phyloP scores from a whole-genome alignment of 345 rosid genomes.

The Bruguiera parviflora region DNA sequence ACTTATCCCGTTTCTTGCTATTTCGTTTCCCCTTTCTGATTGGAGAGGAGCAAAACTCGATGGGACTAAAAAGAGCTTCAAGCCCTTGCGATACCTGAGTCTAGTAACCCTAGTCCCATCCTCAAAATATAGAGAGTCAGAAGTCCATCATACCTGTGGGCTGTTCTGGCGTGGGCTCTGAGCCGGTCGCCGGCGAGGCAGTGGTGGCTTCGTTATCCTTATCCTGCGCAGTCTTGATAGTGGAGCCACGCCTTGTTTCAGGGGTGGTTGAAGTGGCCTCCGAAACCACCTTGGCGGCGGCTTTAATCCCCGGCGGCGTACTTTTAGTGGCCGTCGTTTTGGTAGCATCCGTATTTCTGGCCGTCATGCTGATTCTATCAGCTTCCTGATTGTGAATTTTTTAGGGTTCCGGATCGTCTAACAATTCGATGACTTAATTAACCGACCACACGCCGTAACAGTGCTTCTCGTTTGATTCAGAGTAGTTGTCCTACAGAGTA shows the following conservation, averaged over 20 bases:
- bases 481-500: too few species aligned
- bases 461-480: too few species aligned
- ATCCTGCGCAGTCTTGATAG: constrained; percentile 24
- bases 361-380: constrained; percentile 26
- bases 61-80: neutral
- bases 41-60: too few species aligned
- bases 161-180: constrained; percentile 24
- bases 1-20: too few species aligned
- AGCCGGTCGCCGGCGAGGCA: constrained; percentile 7
- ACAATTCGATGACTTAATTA: too few species aligned
- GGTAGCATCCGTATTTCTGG: constrained; percentile 26
- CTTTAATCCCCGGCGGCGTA: constrained; percentile 40
- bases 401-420: too few species aligned
- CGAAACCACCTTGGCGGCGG: constrained; percentile 13
- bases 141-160: constrained; percentile 28
- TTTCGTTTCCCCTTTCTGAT: too few species aligned
- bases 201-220: constrained; percentile 16
- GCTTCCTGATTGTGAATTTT: too few species aligned
- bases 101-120: neutral
- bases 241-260: constrained; percentile 22
- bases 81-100: neutral
- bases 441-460: too few species aligned
- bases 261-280: constrained; percentile 12
- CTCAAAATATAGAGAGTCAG: neutral
- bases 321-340: constrained; percentile 24